Evolutionary conservation across 345 rosid species (phyloP), one percentile per base, ranked within the genome.

Genomic region (Raphanus sativus): DNA sequence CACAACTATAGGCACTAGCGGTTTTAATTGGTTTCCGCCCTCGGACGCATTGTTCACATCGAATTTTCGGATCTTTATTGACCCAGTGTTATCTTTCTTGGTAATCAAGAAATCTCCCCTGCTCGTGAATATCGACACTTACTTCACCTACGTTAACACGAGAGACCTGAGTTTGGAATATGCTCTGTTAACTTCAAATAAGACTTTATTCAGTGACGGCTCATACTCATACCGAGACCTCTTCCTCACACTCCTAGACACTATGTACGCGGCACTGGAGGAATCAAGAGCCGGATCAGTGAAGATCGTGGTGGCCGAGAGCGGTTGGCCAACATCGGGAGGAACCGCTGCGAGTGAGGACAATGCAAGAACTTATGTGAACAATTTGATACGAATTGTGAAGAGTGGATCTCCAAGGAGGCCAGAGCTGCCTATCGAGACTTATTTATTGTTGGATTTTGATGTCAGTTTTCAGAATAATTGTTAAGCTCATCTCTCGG

Each of bases 281-380:
- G 87, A 83, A 76, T 5, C 83, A 3, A 61, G 81, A 2, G 89
- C 86, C 0, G 84, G 84, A 15, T 81, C 87, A 2, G 26, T 90
- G n/a, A 71, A 75, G 21, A 80, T 90, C 1, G 95, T 90, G 7
- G 83, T 88, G 13, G 81, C 92, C 0, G 92, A 90, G 75, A 82
- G 75, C 8, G 89, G 92, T 11, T 90, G 96, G 91, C 90, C 95
- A 0, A 74, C 89, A 0, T 76, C 70, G 0, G 92, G 90, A 62
- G 91, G 83, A n/a, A 2, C 5, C 0, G 88, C 72, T 2, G 66
- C 92, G 0, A 75, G 60, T 15, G 11, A 70, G 3, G 86, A 83
- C 0, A 88, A 90, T 52, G 95, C 92, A 5, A 82, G 77, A 71
- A 83, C 77, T 60, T 87, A 88, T 58, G 80, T 81, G 62, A 82